Percentiles rank a stretch among this genome's conserved stretches.
These are phyloP conservation scores for Aspergillus niger DNA, from an alignment of 2,329 filamentous ascomycete genomes.

Conservation along the genomic window DNA sequence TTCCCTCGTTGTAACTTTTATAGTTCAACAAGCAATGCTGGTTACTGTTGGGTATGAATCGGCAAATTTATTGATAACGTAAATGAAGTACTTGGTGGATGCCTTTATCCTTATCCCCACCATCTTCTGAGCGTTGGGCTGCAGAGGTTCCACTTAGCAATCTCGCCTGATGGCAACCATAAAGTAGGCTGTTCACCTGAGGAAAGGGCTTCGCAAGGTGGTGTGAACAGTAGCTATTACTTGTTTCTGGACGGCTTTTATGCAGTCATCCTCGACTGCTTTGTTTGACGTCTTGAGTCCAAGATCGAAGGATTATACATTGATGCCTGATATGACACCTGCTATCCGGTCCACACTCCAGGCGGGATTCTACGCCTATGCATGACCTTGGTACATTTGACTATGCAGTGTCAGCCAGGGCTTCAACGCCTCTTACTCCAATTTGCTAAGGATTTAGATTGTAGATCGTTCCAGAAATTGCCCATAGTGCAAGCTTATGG, in stretches of 20 bases:
- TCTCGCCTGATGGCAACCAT: conserved; percentile 12
- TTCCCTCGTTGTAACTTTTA: too few species aligned
- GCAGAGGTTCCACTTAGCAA: conserved; percentile 9
- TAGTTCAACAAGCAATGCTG: too few species aligned
- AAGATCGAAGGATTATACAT: background rate
- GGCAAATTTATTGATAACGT: background rate
- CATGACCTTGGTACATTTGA: background rate
- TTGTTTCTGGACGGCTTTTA: background rate
- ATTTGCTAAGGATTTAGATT: background rate
- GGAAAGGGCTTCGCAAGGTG: background rate
- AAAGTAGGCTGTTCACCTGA: background rate
- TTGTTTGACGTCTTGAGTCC: background rate
- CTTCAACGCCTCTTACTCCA: background rate
- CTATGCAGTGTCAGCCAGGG: background rate
- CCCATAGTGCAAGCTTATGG: background rate
- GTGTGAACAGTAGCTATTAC: background rate
- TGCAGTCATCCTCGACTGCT: background rate
- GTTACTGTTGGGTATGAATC: conserved; percentile 5
- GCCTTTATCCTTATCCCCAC: conserved; percentile 6
- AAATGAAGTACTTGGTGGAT: conserved; percentile 1
- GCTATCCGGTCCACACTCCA: background rate
- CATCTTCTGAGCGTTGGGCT: conserved; percentile 13
- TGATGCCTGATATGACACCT: conserved; percentile 7
- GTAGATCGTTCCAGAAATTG: background rate
- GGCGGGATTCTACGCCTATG: background rate